Base-by-base conservation (phyloP, 2,329 filamentous ascomycete genomes). In the Ceratocystis huliohia region DNA sequence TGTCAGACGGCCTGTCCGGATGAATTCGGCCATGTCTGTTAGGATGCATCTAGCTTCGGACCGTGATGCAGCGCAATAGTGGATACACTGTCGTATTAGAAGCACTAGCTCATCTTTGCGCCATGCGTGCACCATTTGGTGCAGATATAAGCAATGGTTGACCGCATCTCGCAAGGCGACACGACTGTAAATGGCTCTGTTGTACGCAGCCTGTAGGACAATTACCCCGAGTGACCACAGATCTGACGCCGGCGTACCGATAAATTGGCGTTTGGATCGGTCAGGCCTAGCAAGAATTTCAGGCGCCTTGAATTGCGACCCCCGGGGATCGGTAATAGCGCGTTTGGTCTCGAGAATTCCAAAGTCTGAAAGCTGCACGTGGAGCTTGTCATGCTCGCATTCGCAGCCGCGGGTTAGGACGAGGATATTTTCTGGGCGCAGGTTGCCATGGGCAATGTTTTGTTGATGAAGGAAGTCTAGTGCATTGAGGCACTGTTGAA, bases 361-460 rank as follows among this genome's bases (percentile, higher is more conserved):
- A 65, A 65, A 65, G 48, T 65, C 64, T 13, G 64, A 65, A 3
- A 65, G 64, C 64, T 65, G 64, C 17, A 65, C 10, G 7, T 30
- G 30, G 25, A 65, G 22, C 33, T 45, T 33, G 17, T 44, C 10
- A 13, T 53, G 48, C 37, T 65, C 64, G 33, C 22, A 57, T 13
- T n/a, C n/a, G 28, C 15, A 6, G 6, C 64, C 53, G 15, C 64
- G 64, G 4, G 37, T 28, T 4, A 22, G 15, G n/a, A 65, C 56
- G 5, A 65, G 28, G 44, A 65, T 65, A n/a, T 65, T 65, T 44
- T 65, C 44, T 17, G 64, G 64, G 20, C 53, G 64, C 6, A 65
- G 37, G 50, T 65, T 65, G 20, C 53, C 53, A 15, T 65, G 64
- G 22, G 53, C 56, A 17, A 65, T n/a, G 22, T 46, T 25, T 59